These are phyloP conservation scores for Phytopythium boreale DNA, from an alignment of 352 stramenopile species.

Conservation along the genomic window DNA sequence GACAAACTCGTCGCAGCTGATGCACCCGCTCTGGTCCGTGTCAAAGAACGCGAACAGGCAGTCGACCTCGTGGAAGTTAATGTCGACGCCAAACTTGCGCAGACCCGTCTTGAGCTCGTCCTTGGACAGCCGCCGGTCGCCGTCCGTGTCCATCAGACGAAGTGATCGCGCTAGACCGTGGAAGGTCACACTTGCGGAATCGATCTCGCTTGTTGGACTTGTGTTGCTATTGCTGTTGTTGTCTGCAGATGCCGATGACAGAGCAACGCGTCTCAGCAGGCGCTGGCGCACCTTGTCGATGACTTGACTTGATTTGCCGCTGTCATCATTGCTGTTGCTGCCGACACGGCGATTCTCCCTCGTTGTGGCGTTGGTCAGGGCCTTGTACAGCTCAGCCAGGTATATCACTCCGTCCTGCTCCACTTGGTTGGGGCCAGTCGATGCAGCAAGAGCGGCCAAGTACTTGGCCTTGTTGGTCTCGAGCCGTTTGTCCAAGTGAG, in stretches of 20 bases:
- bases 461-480: conserved; percentile 27
- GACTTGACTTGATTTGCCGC: conserved; percentile 15
- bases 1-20: conserved; percentile 79
- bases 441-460: conserved; percentile 25
- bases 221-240: conserved; percentile 8
- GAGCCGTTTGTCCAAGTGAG: conserved; percentile 37
- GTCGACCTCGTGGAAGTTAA: conserved; percentile 63
- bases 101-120: conserved; percentile 60
- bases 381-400: conserved; percentile 17
- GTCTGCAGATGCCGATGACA: neutral
- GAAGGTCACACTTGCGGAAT: conserved; percentile 16
- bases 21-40: conserved; percentile 46
- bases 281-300: conserved; percentile 22
- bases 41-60: conserved; percentile 74
- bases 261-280: conserved; percentile 8
- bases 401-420: conserved; percentile 20
- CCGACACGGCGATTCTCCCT: neutral
- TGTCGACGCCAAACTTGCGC: conserved; percentile 49
- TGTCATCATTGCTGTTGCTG: neutral
- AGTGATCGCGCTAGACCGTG: conserved; percentile 43
- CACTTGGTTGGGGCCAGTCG: conserved; percentile 6
- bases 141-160: conserved; percentile 31
- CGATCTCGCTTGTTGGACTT: neutral
- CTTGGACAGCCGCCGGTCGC: conserved; percentile 47
- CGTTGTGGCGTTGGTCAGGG: conserved; percentile 1